Evolutionary conservation across 202 grass and related monocot genomes (phyloP).

Genomic region (Hordeum pubiflorum): DNA sequence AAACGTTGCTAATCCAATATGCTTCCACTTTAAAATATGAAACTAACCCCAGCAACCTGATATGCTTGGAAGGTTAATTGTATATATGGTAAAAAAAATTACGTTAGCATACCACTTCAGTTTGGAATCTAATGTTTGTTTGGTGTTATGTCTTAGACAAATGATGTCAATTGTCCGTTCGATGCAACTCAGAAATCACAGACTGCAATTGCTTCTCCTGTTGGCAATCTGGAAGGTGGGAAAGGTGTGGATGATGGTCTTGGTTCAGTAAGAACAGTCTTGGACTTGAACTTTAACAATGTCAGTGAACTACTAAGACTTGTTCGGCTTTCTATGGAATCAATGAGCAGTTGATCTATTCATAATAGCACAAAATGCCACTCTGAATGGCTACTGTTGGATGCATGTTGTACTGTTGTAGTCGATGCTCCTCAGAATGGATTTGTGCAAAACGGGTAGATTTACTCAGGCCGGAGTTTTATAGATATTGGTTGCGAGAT

Average conservation of each 20-base stretch:
- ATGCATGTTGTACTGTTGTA: neutral
- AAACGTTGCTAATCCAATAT: neutral
- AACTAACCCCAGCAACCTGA: neutral
- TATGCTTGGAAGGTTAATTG: conserved; percentile 6
- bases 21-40: conserved; percentile 6
- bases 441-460: conserved; percentile 1
- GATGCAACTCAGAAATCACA: conserved; percentile 75
- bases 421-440: neutral
- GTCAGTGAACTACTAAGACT: conserved; percentile 64
- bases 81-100: neutral
- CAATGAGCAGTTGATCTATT: conserved; percentile 41
- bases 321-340: conserved; percentile 66
- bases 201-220: conserved; percentile 41
- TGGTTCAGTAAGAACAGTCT: conserved; percentile 54
- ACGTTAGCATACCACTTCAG: conserved; percentile 2
- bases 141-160: conserved; percentile 43
- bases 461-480: neutral
- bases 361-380: neutral
- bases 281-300: conserved; percentile 75
- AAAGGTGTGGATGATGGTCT: conserved; percentile 36
- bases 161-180: conserved; percentile 67
- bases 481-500: neutral
- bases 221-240: conserved; percentile 32
- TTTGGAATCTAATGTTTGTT: conserved; percentile 26
- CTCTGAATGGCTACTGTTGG: conserved; percentile 10